Conservation (phyloP, 2,329 filamentous ascomycete species). For the Aspergillus chevalieri region DNA sequence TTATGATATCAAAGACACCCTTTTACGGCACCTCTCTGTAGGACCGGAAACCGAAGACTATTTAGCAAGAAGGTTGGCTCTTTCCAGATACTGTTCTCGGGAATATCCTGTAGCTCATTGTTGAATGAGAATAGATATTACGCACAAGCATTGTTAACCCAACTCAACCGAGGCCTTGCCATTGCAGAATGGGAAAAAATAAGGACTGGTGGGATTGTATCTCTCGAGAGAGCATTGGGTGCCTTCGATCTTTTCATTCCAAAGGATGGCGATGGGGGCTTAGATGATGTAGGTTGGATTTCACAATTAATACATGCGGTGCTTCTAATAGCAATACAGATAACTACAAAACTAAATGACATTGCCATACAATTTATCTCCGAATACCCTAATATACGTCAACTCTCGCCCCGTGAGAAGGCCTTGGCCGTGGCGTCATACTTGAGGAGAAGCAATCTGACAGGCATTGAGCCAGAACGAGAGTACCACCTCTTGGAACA, state of each 20-base stretch:
- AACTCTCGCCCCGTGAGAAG: slow-evolving; percentile 58
- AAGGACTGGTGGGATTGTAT: slow-evolving; percentile 44
- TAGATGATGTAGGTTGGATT: slow-evolving; percentile 56
- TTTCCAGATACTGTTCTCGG: neutral
- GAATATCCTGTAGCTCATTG: neutral
- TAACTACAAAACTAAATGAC: slow-evolving; percentile 58
- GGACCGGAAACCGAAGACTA: slow-evolving; percentile 62
- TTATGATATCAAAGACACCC: slow-evolving; percentile 82
- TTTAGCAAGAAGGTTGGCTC: slow-evolving; percentile 59
- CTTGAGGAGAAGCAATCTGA: slow-evolving; percentile 62
- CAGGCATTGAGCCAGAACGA: slow-evolving; percentile 60
- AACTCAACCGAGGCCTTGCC: slow-evolving; percentile 73
- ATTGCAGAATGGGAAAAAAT: slow-evolving; percentile 68
- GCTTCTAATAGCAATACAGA: slow-evolving; percentile 40
- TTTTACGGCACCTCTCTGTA: slow-evolving; percentile 60
- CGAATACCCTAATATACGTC: slow-evolving; percentile 49
- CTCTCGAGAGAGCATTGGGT: slow-evolving; percentile 68
- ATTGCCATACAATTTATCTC: slow-evolving; percentile 53
- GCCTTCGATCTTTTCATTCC: slow-evolving; percentile 88
- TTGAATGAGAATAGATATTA: slow-evolving; percentile 56
- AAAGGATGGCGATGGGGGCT: slow-evolving; percentile 64
- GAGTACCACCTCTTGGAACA: slow-evolving; percentile 78
- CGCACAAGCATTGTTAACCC: slow-evolving; percentile 65
- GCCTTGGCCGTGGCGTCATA: slow-evolving; percentile 64
- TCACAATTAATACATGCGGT: neutral